A percentile compares a stretch with the other conserved stretches of the same genome.
phyloP scores from a whole-genome alignment of 2,329 filamentous ascomycete species.

The Aspergillus jensenii region DNA sequence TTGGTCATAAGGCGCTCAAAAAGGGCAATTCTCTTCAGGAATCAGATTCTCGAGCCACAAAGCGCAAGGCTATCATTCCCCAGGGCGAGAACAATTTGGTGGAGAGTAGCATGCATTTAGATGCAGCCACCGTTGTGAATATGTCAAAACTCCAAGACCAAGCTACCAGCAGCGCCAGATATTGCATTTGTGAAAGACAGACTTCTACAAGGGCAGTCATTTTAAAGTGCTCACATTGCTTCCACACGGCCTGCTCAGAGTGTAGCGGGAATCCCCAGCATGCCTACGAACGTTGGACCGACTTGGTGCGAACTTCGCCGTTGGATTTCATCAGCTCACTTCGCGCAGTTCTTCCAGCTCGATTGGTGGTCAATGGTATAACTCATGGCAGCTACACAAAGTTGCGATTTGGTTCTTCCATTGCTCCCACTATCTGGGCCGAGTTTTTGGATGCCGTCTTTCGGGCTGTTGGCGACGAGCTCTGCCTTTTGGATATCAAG shows the following conservation, averaged over 20 bases:
- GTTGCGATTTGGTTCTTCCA: slow-evolving; percentile 13
- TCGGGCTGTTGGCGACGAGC: slow-evolving; percentile 25
- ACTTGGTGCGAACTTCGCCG: slow-evolving; percentile 37
- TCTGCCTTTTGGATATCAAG: slow-evolving; percentile 30
- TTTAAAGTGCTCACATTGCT: slow-evolving; percentile 52
- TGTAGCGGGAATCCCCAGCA: slow-evolving; percentile 59
- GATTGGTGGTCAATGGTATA: slow-evolving; percentile 36
- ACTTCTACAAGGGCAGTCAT: slow-evolving; percentile 41
- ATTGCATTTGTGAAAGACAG: slow-evolving; percentile 61
- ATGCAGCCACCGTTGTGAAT: slow-evolving; percentile 6
- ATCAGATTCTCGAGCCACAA: not conserved
- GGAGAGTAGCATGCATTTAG: slow-evolving; percentile 14
- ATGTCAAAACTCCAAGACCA: slow-evolving; percentile 19
- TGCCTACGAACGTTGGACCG: slow-evolving; percentile 35
- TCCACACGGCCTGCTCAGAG: slow-evolving; percentile 53
- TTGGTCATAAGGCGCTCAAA: slow-evolving; percentile 31
- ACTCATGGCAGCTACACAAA: slow-evolving; percentile 23
- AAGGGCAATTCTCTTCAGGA: slow-evolving; percentile 10
- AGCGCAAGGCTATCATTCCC: slow-evolving; percentile 7
- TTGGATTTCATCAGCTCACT: slow-evolving; percentile 46
- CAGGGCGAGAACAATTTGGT: slow-evolving; percentile 16
- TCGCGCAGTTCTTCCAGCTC: slow-evolving; percentile 44
- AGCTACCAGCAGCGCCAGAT: slow-evolving; percentile 39
- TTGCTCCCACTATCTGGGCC: slow-evolving; percentile 27
- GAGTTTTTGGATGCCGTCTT: slow-evolving; percentile 33